A percentile compares a stretch with the other conserved stretches of the same genome.
These are phyloP conservation scores for Panaeolus cyanescens DNA, from an alignment of 768 basidiomycete species.

Conservation along the genomic window DNA sequence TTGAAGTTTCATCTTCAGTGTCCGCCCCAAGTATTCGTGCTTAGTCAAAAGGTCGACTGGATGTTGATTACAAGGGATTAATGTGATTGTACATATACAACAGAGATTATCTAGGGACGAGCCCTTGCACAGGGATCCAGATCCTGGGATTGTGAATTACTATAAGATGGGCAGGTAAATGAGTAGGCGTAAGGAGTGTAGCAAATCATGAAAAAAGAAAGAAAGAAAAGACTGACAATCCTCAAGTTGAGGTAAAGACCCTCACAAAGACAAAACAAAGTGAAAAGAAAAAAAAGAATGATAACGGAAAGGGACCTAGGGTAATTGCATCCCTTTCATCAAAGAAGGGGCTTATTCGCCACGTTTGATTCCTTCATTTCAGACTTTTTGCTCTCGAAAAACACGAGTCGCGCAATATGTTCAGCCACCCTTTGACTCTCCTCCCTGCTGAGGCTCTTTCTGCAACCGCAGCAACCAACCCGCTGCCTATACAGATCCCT, in stretches of 20 bases:
- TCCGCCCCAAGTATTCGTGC: too few species aligned
- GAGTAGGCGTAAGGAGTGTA: neutral
- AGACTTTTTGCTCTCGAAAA: neutral
- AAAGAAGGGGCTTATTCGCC: neutral
- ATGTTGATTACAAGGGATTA: neutral
- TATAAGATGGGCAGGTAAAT: neutral
- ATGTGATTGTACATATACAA: conserved; percentile 2
- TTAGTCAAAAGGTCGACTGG: too few species aligned
- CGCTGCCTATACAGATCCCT: conserved; percentile 31
- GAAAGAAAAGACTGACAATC: neutral
- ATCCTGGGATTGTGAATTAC: neutral
- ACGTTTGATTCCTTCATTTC: neutral
- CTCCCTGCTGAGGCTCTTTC: conserved; percentile 20
- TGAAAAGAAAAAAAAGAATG: neutral
- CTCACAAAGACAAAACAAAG: neutral
- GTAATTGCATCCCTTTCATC: neutral
- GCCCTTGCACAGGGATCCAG: neutral
- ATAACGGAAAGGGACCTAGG: neutral
- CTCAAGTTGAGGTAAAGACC: neutral
- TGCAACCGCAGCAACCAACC: conserved; percentile 26
- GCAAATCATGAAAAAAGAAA: neutral
- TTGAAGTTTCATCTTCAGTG: neutral
- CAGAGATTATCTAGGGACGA: neutral
- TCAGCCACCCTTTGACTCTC: conserved; percentile 25
- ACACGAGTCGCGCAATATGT: conserved; percentile 15